Percentiles rank a stretch among this genome's conserved stretches.
phyloP scores from a whole-genome alignment of 768 basidiomycete species.

The Leccinum disarticulatum region DNA sequence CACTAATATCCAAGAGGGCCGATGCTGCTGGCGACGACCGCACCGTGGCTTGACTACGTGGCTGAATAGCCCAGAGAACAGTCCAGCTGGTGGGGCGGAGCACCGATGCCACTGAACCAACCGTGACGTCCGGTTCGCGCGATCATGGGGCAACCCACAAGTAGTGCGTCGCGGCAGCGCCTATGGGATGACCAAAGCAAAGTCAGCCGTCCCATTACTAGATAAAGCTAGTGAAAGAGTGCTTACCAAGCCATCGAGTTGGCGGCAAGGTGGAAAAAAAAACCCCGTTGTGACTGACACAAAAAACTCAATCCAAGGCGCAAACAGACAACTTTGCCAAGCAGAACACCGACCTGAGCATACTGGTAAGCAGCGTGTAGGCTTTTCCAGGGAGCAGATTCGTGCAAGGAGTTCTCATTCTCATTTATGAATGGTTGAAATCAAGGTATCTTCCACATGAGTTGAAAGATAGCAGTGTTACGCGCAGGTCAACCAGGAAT shows the following conservation, averaged over 20 bases:
- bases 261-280: slow-evolving; percentile 64
- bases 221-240: neutral
- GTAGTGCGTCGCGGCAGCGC: slow-evolving; percentile 62
- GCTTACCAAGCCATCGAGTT: slow-evolving; percentile 84
- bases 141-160: slow-evolving; percentile 43
- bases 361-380: slow-evolving; percentile 76
- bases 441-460: slow-evolving; percentile 53
- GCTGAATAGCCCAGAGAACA: slow-evolving; percentile 77
- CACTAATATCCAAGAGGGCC: slow-evolving; percentile 39
- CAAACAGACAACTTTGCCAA: neutral
- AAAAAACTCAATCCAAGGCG: neutral
- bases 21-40: slow-evolving; percentile 42
- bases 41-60: slow-evolving; percentile 56
- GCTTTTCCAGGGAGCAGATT: slow-evolving; percentile 75
- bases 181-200: slow-evolving; percentile 31
- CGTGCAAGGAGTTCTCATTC: slow-evolving; percentile 62
- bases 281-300: slow-evolving; percentile 55
- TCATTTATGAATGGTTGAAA: slow-evolving; percentile 61
- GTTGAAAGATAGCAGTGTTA: too few relatives aligned
- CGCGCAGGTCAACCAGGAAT: slow-evolving; percentile 43
- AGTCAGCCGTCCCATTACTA: slow-evolving; percentile 2
- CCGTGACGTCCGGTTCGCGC: slow-evolving; percentile 51
- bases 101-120: slow-evolving; percentile 53
- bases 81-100: slow-evolving; percentile 51
- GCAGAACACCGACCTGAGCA: slow-evolving; percentile 62